Conservation (phyloP, 805 yeast species). For the Kluyveromyces lactis region DNA sequence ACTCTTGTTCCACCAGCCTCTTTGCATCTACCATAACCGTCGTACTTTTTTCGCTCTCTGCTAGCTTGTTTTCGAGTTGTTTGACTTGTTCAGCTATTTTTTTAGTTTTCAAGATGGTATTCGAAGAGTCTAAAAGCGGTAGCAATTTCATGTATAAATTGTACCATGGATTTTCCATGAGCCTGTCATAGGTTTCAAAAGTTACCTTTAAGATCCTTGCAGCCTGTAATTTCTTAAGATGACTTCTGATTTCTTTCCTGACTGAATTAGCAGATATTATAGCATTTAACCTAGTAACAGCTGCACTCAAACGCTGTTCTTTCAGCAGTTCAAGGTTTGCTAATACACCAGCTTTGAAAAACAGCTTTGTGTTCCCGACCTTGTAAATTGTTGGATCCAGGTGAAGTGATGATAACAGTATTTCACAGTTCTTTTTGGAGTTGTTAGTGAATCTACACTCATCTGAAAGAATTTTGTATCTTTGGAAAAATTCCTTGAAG, state of each 20-base stretch:
- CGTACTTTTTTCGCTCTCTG: constrained; percentile 29
- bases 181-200: constrained; percentile 41
- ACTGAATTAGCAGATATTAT: constrained; percentile 53
- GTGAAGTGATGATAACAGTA: constrained; percentile 53
- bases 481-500: constrained; percentile 66
- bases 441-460: constrained; percentile 36
- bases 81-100: constrained; percentile 50
- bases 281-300: constrained; percentile 57
- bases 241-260: constrained; percentile 39
- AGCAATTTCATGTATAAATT: constrained; percentile 58
- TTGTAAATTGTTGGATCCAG: constrained; percentile 76
- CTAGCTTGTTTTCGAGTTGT: constrained; percentile 39
- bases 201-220: constrained; percentile 59
- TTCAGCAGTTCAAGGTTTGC: constrained; percentile 79
- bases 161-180: constrained; percentile 69
- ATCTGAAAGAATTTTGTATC: constrained; percentile 64
- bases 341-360: constrained; percentile 92
- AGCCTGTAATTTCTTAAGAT: constrained; percentile 58
- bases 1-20: constrained; percentile 21
- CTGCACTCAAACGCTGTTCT: constrained; percentile 49
- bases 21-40: constrained; percentile 22
- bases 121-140: constrained; percentile 63
- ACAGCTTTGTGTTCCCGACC: constrained; percentile 87
- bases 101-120: constrained; percentile 49
- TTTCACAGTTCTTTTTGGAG: constrained; percentile 59